Evolutionary conservation across 768 basidiomycete species (phyloP), one percentile per base, ranked within the genome.

Genomic region (Serendipita sp.): DNA sequence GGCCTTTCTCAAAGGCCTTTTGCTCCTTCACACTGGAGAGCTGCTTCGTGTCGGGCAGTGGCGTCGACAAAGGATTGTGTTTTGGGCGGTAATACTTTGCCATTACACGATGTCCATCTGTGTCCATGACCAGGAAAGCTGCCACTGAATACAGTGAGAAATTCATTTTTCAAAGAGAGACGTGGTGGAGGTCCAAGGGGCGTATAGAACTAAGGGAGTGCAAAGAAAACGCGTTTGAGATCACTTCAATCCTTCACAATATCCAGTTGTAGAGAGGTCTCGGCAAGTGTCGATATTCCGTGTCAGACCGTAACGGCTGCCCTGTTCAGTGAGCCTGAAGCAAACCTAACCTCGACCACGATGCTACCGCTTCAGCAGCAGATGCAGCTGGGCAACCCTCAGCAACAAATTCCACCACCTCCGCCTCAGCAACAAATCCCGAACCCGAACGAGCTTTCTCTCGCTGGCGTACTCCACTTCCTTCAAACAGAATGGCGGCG

Each of bases 401-500:
- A 69, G 38, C 68, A 68, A 60, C 71, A 70, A 63, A 63, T 68
- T 16, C 71, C 69, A 30, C 68, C 32, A 66, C 63, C 68, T 56
- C 66, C 65, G 60, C 86, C 85, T 3, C 85, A 85, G 5, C 87
- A 86, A 16, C 85, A 85, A 41, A 88, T 88, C 15, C 87, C 88
- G 76, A 90, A 86, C 71, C 88, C 88, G 68, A 89, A 91, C 74
- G 92, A 95, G 75, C 90, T 88, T 74, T 96, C 87, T 54, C 84
- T 98, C 64, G 94, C 93, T 3, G 88, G 84, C 71, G 93, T 98
- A 66, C 81, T 99, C 67, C 96, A 99, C 78, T 99, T 91, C 74
- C 81, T 98, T 63, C 96, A 99, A 78, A 91, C 91, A 23, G 96
- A 99, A 79, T 97, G 94, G 91, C 81, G 96, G 67, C 81, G 91